Evolutionary conservation across 2,329 filamentous ascomycete genomes (phyloP).

Genomic region (Microdochium nivale): DNA sequence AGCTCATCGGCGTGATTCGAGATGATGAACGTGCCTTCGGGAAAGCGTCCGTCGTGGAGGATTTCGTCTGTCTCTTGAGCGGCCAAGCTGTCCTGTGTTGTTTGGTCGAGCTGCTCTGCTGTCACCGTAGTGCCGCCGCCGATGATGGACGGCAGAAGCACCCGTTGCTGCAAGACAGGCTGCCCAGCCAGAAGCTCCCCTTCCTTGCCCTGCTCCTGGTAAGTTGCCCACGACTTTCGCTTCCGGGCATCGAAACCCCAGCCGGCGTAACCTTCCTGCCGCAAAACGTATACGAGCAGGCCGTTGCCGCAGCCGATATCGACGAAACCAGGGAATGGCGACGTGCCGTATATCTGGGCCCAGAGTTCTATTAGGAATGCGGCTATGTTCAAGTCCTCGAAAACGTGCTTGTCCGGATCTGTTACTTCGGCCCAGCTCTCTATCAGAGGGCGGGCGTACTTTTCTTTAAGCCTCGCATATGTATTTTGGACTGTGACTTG

Average conservation of each 20-base stretch:
- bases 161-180: conserved; percentile 29
- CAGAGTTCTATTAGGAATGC: conserved; percentile 91
- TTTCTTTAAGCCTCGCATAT: conserved; percentile 70
- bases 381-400: conserved; percentile 86
- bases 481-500: conserved; percentile 73
- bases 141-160: conserved; percentile 40
- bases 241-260: conserved; percentile 88
- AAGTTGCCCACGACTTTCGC: conserved; percentile 77
- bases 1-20: conserved; percentile 97
- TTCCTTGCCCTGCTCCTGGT: conserved; percentile 30
- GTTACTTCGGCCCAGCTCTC: conserved; percentile 78
- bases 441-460: conserved; percentile 65
- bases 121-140: conserved; percentile 5
- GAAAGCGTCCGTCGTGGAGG: conserved; percentile 58
- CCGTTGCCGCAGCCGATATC: conserved; percentile 97
- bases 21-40: conserved; percentile 75
- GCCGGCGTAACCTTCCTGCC: conserved; percentile 70
- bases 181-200: conserved; percentile 14
- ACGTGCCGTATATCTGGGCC: conserved; percentile 64
- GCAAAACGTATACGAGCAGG: conserved; percentile 74
- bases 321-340: conserved; percentile 75
- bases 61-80: conserved; percentile 12
- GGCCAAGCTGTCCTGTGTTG: conserved; percentile 6
- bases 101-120: conserved; percentile 5
- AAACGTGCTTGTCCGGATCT: conserved; percentile 85